Conservation (phyloP, 257 asterid genomes). For the Rauvolfia tetraphylla region DNA sequence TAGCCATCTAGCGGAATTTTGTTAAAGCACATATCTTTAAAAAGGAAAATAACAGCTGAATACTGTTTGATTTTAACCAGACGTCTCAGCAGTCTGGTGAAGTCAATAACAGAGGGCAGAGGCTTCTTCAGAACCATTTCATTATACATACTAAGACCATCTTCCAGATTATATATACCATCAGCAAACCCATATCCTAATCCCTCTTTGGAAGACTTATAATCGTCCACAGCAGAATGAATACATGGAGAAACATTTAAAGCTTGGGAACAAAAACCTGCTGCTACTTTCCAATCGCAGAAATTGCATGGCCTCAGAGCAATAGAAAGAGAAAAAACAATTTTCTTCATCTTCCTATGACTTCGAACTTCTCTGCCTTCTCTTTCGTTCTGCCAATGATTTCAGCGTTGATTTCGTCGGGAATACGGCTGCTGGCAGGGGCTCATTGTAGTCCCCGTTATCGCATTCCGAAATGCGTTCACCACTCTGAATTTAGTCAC, state of each 20-base stretch:
- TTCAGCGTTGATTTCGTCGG: background rate
- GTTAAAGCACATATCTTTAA: conserved; percentile 1
- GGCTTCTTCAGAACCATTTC: conserved; percentile 21
- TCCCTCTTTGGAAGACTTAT: background rate
- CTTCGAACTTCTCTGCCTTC: background rate
- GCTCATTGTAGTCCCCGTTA: no score
- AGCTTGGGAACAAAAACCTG: conserved; percentile 3
- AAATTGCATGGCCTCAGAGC: background rate
- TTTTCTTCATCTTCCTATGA: background rate
- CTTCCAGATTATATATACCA: background rate
- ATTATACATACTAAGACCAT: background rate
- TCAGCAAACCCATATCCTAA: background rate
- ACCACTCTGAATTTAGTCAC: no score
- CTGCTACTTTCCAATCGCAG: no score
- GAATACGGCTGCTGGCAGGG: background rate
- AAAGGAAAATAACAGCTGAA: background rate
- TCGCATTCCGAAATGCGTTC: no score
- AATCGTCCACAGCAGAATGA: background rate
- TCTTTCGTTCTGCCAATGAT: background rate
- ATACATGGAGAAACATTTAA: background rate
- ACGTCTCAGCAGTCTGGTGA: conserved; percentile 2
- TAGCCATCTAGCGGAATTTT: conserved; percentile 4
- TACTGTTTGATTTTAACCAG: conserved; percentile 2
- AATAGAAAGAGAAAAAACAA: background rate
- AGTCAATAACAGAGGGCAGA: conserved; percentile 24